phyloP scores from a whole-genome alignment of 331 rosid genomes.

The Prunus yedoensis region DNA sequence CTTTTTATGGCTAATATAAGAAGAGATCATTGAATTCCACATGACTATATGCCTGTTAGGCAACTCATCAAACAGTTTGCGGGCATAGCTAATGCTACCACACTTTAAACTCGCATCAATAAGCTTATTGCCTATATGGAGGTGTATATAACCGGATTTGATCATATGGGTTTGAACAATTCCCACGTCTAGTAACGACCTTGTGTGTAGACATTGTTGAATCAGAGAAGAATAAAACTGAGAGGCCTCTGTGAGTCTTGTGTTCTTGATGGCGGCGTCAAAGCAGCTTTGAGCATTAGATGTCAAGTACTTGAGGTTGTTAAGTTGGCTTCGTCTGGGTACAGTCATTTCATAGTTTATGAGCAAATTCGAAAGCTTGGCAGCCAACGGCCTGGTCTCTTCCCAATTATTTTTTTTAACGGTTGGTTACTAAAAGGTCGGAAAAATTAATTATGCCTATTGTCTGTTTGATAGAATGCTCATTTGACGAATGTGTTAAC shows the following conservation, averaged over 20 bases:
- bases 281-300: conserved; percentile 6
- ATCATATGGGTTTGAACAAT: conserved; percentile 42
- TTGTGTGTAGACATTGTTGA: conserved; percentile 35
- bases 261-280: conserved; percentile 16
- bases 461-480: too few relatives aligned
- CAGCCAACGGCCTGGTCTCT: background rate
- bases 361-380: background rate
- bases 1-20: conserved; percentile 38
- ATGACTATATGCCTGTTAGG: conserved; percentile 45
- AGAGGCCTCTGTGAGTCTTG: conserved; percentile 11
- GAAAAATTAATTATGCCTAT: too few relatives aligned
- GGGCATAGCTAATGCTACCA: conserved; percentile 42
- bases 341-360: background rate
- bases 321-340: background rate
- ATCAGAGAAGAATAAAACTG: conserved; percentile 42
- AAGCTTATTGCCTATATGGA: conserved; percentile 48
- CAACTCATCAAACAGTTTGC: conserved; percentile 59
- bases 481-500: too few relatives aligned
- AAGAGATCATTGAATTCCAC: conserved; percentile 64
- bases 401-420: too few relatives aligned
- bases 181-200: conserved; percentile 36
- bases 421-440: too few relatives aligned
- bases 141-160: conserved; percentile 38
- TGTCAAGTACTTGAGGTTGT: conserved; percentile 8
- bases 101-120: conserved; percentile 52